These are phyloP conservation scores for Colletotrichum sojae DNA, from an alignment of 2,329 filamentous ascomycete genomes.

Conservation along the genomic window DNA sequence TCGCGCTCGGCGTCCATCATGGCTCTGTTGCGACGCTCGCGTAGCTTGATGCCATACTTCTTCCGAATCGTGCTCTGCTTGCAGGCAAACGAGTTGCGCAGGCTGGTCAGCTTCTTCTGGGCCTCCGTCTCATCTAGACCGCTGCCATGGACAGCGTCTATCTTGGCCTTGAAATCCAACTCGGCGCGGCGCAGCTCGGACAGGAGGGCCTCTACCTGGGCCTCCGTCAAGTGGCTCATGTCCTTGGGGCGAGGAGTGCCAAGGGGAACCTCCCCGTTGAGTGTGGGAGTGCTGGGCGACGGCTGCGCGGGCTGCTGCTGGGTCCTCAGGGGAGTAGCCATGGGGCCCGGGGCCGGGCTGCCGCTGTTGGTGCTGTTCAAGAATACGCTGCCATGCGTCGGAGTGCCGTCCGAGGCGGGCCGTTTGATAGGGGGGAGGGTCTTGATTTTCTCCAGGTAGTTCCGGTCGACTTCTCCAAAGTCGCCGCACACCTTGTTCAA, in stretches of 20 bases:
- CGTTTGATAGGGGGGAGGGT: conserved; percentile 12
- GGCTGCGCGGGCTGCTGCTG: conserved; percentile 3
- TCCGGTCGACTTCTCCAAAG: conserved; percentile 45
- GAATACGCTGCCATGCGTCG: background rate
- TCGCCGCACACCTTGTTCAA: conserved; percentile 63
- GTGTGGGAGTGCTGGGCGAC: background rate
- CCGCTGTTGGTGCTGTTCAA: background rate
- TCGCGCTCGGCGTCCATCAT: conserved; percentile 62
- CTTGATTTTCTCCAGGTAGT: background rate
- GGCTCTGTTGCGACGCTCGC: conserved; percentile 61
- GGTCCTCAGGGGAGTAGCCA: background rate
- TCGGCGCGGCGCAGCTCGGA: conserved; percentile 57
- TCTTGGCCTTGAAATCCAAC: conserved; percentile 32
- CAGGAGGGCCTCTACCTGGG: conserved; percentile 44
- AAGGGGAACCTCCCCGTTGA: background rate
- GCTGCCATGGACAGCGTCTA: conserved; percentile 4
- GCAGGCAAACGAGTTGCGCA: conserved; percentile 68
- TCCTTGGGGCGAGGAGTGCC: conserved; percentile 27
- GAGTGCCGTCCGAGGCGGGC: conserved; percentile 1
- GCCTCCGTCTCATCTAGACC: background rate
- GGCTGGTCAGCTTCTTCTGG: conserved; percentile 52
- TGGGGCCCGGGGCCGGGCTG: conserved; percentile 5
- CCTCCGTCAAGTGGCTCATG: conserved; percentile 26
- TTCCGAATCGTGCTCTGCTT: conserved; percentile 71
- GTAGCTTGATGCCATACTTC: conserved; percentile 69